Evolutionary conservation across 352 stramenopile genomes (phyloP).

Genomic region (Globisporangium recalcitrans): DNA sequence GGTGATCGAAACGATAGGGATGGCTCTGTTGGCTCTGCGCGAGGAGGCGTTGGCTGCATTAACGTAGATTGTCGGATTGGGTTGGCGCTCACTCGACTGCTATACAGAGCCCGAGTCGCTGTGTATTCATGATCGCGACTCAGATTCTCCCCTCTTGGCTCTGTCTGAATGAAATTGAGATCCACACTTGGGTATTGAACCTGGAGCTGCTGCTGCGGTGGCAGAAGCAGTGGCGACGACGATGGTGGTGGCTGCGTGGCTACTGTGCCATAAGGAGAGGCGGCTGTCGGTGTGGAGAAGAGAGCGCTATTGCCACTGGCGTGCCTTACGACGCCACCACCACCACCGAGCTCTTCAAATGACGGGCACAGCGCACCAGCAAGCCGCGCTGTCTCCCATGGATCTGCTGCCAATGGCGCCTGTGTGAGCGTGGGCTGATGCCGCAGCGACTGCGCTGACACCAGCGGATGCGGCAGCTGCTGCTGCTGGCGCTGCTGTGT

Average conservation of each 20-base stretch:
- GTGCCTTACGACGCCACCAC: background rate
- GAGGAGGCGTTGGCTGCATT: background rate
- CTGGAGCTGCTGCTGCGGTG: conserved; percentile 6
- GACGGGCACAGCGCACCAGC: background rate
- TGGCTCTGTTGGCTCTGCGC: background rate
- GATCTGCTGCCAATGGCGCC: background rate
- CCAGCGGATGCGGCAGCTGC: background rate
- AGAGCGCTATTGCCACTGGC: background rate
- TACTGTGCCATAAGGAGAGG: background rate
- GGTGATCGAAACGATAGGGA: background rate
- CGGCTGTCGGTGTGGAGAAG: background rate
- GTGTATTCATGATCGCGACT: background rate
- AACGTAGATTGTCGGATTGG: background rate
- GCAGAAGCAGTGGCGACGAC: no score
- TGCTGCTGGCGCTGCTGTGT: background rate
- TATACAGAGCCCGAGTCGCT: background rate
- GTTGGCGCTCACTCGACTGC: background rate
- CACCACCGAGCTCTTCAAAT: background rate
- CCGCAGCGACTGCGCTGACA: conserved; percentile 7
- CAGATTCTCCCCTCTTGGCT: background rate
- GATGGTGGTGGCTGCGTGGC: background rate
- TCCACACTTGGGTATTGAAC: background rate
- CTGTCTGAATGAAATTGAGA: no score
- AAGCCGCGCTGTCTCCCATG: background rate
- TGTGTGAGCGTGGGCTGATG: background rate